Conservation (phyloP, 768 basidiomycete species). For the Holtermannia corniformis region DNA sequence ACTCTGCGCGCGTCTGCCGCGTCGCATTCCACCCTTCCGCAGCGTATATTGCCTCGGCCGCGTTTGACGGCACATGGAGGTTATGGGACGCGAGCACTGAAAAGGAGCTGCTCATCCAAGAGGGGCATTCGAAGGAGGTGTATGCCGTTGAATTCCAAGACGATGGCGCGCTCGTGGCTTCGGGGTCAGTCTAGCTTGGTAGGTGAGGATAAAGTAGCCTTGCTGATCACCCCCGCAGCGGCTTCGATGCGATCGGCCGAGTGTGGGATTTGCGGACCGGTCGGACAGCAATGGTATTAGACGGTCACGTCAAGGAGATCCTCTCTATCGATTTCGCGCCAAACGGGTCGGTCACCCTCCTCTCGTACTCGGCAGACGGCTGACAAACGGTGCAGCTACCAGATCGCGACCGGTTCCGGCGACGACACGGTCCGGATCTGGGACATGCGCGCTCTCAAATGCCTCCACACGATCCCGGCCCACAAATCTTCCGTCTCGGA, state of each 20-base stretch:
- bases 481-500: conserved; percentile 93
- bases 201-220: neutral
- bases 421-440: conserved; percentile 98
- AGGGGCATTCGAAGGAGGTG: conserved; percentile 95
- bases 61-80: conserved; percentile 95
- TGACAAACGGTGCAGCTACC: conserved; percentile 57
- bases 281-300: conserved; percentile 92
- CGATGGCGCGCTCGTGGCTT: conserved; percentile 85
- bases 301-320: conserved; percentile 90
- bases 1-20: conserved; percentile 80
- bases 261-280: conserved; percentile 97
- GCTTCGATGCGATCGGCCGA: conserved; percentile 90
- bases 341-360: conserved; percentile 61
- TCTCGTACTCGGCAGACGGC: neutral
- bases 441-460: conserved; percentile 88
- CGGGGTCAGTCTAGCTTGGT: conserved; percentile 57
- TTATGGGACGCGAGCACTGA: conserved; percentile 83
- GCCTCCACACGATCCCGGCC: conserved; percentile 92
- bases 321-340: conserved; percentile 87
- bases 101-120: conserved; percentile 77
- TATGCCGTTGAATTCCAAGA: conserved; percentile 92
- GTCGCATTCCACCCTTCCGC: conserved; percentile 97
- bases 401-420: conserved; percentile 91
- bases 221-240: conserved; percentile 47
- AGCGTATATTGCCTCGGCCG: conserved; percentile 82